Conservation (phyloP, 495 filamentous ascomycete genomes). For the Saxispiralis lemnorum region DNA sequence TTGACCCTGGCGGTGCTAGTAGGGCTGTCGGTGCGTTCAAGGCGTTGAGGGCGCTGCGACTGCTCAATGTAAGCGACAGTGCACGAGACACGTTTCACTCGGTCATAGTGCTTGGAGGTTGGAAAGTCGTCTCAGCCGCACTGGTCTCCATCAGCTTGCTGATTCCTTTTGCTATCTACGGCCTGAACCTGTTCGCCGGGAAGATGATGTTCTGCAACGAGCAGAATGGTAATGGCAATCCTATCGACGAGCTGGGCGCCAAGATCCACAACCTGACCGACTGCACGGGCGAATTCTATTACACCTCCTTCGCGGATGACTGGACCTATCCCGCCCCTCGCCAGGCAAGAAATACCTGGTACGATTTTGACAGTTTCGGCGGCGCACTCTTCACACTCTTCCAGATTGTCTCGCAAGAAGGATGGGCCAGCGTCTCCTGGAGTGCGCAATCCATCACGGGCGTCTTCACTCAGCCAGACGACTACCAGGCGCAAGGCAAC, state of each 20-base stretch:
- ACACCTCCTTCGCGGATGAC: constrained; percentile 41
- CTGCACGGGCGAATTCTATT: constrained; percentile 69
- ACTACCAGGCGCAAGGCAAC: constrained; percentile 57
- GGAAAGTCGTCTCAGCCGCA: constrained; percentile 74
- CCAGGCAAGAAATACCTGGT: constrained; percentile 61
- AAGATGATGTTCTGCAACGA: constrained; percentile 74
- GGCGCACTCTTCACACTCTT: constrained; percentile 88
- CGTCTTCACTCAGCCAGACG: constrained; percentile 47
- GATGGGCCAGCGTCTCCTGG: constrained; percentile 85
- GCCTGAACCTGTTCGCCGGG: constrained; percentile 79
- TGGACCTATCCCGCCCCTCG: constrained; percentile 77
- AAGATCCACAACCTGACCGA: constrained; percentile 41
- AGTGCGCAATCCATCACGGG: constrained; percentile 69
- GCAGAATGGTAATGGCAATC: constrained; percentile 10
- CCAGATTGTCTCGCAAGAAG: constrained; percentile 97
- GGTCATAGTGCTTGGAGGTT: constrained; percentile 78
- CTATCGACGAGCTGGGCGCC: constrained; percentile 11
- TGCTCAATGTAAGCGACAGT: constrained; percentile 91
- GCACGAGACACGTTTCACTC: constrained; percentile 94
- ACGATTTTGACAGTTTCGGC: constrained; percentile 87
- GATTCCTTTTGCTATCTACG: constrained; percentile 93
- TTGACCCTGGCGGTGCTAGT: constrained; percentile 61
- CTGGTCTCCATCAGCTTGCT: constrained; percentile 87
- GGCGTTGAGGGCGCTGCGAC: constrained; percentile 76
- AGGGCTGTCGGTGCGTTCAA: constrained; percentile 93